Evolutionary conservation across 768 basidiomycete genomes (phyloP), one percentile per base, ranked within the genome.

Genomic region (Thelephora ganbajun): DNA sequence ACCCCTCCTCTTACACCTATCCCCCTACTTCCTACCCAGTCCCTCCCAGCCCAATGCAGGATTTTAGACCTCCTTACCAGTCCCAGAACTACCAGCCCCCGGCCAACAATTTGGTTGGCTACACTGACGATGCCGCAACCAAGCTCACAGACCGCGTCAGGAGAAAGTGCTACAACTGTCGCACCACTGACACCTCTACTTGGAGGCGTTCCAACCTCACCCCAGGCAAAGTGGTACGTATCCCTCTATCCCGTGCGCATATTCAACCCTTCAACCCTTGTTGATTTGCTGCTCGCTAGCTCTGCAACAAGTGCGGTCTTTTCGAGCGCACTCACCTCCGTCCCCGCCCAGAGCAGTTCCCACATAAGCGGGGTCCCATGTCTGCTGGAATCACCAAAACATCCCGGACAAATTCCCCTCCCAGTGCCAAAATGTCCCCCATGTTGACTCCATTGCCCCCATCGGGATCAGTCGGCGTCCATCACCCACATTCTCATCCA

Each of bases 311-410:
- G 59, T 87, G 84, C 55, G 84, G 84, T 13, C 63, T 87, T 3
- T 87, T 86, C 52, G 84, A 87, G 61, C 74, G 84, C 37, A 87
- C 84, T 0, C 84, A 87, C 61, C 83, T 81, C 12, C 74, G 81
- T 13, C 79, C 83, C 9, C 69, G 85, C 36, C 84, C 84, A 0
- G 83, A 85, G 52, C 83, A 84, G 55, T 86, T 86, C 61, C 83
- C 83, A 4, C 83, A 84, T 65, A 83, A 83, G 55, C 72, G 83
- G 35, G 83, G 83, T 0, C 80, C 83, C 0, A 65, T 84, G 33
- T 59, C 68, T 3, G 63, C 72, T 2, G 66, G 71, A 18, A 46
- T 69, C 70, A 52, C 68, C 70, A 35, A 70, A 74, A 52, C 55
- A 41, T 54, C 55, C 54, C 55, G 54, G 33, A 71, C 71, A 2